These are phyloP conservation scores for Oryza meridionalis DNA, from an alignment of 176 grass and related monocot species.

Conservation along the genomic window DNA sequence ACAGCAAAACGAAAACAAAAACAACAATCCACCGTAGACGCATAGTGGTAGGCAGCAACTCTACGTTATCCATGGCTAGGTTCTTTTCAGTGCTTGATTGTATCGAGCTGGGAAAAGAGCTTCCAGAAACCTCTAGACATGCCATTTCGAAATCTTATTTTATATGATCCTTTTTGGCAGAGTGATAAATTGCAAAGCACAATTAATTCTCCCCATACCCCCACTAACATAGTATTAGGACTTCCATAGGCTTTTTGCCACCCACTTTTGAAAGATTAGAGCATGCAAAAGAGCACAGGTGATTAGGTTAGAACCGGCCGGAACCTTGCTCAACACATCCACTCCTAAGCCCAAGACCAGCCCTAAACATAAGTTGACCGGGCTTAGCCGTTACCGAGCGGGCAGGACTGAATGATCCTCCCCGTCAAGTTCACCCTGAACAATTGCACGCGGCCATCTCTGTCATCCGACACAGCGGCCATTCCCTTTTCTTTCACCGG, in stretches of 20 bases:
- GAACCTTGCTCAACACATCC: too few relatives aligned
- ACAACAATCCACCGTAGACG: background rate
- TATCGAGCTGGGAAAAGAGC: background rate
- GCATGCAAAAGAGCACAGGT: too few relatives aligned
- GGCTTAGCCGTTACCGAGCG: too few relatives aligned
- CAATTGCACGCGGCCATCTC: background rate
- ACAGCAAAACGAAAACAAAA: too few relatives aligned
- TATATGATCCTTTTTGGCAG: background rate
- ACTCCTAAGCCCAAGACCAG: too few relatives aligned
- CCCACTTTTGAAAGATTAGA: background rate
- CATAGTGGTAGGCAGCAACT: background rate
- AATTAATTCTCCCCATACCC: background rate
- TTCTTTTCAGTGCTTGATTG: background rate
- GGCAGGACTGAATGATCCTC: too few relatives aligned
- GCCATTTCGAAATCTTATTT: background rate
- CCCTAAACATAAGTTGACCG: too few relatives aligned
- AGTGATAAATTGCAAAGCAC: background rate
- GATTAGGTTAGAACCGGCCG: too few relatives aligned
- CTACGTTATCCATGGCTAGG: background rate
- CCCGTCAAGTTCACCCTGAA: too few relatives aligned
- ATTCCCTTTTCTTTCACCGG: background rate
- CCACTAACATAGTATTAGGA: background rate
- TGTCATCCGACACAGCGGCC: slow-evolving; percentile 9
- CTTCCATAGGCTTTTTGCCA: background rate
- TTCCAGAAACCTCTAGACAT: background rate